Conservation (phyloP, 163 green algal genomes). For the Prototheca wickerhamii region DNA sequence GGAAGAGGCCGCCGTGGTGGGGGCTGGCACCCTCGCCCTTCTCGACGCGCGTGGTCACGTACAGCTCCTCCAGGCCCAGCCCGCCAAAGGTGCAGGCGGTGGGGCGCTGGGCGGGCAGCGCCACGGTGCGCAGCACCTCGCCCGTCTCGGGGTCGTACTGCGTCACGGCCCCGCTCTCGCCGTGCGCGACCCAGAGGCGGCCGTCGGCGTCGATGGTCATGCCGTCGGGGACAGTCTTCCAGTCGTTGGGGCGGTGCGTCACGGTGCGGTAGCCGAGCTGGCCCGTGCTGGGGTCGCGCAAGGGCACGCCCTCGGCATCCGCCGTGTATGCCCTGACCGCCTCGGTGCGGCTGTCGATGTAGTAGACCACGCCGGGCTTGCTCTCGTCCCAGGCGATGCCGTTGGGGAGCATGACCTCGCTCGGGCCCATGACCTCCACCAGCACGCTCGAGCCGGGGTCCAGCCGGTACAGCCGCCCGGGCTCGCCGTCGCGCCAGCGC, state of each 20-base stretch:
- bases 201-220: constrained; percentile 42
- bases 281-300: constrained; percentile 4
- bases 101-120: constrained; percentile 31
- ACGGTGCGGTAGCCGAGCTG: constrained; percentile 10
- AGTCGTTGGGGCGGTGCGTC: neutral
- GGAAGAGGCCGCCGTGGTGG: constrained; percentile 33
- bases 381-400: constrained; percentile 35
- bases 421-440: constrained; percentile 5
- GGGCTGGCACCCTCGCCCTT: constrained; percentile 17
- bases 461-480: constrained; percentile 32
- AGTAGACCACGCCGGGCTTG: constrained; percentile 11
- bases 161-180: constrained; percentile 32
- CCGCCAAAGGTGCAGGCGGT: constrained; percentile 47
- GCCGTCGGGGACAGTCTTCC: constrained; percentile 35
- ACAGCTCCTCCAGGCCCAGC: constrained; percentile 28
- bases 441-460: constrained; percentile 22
- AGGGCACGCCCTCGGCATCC: constrained; percentile 4
- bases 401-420: constrained; percentile 37
- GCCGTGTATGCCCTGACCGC: constrained; percentile 12
- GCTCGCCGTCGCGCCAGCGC: constrained; percentile 35
- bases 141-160: constrained; percentile 28
- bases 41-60: constrained; percentile 44
- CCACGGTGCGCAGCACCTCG: constrained; percentile 21
- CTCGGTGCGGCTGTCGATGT: constrained; percentile 10
- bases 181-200: constrained; percentile 42